Base-by-base conservation (phyloP, 495 filamentous ascomycete species). In the Poronia punctata region DNA sequence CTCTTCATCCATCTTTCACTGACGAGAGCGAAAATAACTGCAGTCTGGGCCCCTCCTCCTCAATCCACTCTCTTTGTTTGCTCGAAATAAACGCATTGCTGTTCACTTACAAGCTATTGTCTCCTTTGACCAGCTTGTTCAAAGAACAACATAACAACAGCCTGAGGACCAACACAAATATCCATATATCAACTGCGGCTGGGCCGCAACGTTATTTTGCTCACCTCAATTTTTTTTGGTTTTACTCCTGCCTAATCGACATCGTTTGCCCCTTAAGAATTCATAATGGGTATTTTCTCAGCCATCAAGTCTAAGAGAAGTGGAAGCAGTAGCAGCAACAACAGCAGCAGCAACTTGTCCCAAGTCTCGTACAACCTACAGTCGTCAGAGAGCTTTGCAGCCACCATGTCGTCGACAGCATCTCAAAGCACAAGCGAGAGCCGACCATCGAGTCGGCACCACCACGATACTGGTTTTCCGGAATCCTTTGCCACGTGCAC, bases 391-490 rank as follows among this genome's bases (percentile, higher is more conserved):
- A 43, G 24, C 18, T 36, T 36, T 16, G 22, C 29, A 21, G 7
- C 18, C 24, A 34, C 21, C 38, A 33, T 35, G 12, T 54, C 55
- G 54, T 58, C 54, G n/a, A 45, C 32, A 12, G 24, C 42, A 14
- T 38, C 34, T 17, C 25, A 17, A n/a, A 45, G 42, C 40, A 28
- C 40, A 9, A 55, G 43, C 33, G 30, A 48, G 38, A 58, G 42
- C 30, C 48, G 54, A 27, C 52, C 39, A 9, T 28, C 54, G 16
- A 55, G 49, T 30, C 49, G 49, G 11, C 39, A 27, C 11, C 29
- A 50, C 23, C 50, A 56, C 37, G 47, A 55, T 19, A 59, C 55
- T 22, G 55, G 55, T 15, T 59, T 59, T 17, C 55, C 52, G 19
- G 55, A 55, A 27, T 53, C 52, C 2, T 55, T 59, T 27, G 46